Evolutionary conservation across 192 early-diverging fungal genomes (phyloP).

Genomic region (Coemansia guatemalensis): DNA sequence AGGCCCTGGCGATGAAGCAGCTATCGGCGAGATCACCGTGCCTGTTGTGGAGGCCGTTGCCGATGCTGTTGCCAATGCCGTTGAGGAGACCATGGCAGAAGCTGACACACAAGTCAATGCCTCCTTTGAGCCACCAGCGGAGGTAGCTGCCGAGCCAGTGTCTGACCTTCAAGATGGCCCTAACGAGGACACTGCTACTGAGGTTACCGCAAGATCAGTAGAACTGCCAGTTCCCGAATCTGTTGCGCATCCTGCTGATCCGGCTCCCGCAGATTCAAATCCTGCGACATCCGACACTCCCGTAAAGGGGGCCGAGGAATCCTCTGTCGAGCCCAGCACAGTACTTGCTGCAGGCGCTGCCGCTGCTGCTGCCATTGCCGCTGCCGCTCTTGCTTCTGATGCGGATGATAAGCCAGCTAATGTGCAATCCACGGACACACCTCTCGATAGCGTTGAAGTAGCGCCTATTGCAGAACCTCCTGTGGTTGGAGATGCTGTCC

Average conservation of each 20-base stretch:
- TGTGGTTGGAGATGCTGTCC: not conserved
- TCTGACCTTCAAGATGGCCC: not conserved
- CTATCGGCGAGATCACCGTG: slow-evolving; percentile 1
- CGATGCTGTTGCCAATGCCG: not conserved
- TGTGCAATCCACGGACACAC: not conserved
- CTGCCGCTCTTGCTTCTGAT: not conserved
- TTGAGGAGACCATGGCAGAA: slow-evolving; percentile 1
- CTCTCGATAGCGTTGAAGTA: not conserved
- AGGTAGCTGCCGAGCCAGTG: slow-evolving; percentile 1
- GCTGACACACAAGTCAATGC: not conserved
- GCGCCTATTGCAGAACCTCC: not conserved
- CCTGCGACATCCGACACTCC: not conserved
- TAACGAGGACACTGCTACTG: not conserved
- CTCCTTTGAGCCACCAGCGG: not conserved
- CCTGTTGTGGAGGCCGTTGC: not conserved
- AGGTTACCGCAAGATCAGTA: not conserved
- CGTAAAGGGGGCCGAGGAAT: not conserved
- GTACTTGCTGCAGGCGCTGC: not conserved
- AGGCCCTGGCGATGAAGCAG: slow-evolving; percentile 3
- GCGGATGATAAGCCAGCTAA: not conserved
- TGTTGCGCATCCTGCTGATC: not conserved
- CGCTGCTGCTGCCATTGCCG: not conserved
- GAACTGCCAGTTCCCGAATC: not conserved
- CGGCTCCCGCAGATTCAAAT: not conserved
- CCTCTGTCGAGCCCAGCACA: not conserved